phyloP scores from a whole-genome alignment of 2,329 filamentous ascomycete genomes.

The Cytospora leucostoma region DNA sequence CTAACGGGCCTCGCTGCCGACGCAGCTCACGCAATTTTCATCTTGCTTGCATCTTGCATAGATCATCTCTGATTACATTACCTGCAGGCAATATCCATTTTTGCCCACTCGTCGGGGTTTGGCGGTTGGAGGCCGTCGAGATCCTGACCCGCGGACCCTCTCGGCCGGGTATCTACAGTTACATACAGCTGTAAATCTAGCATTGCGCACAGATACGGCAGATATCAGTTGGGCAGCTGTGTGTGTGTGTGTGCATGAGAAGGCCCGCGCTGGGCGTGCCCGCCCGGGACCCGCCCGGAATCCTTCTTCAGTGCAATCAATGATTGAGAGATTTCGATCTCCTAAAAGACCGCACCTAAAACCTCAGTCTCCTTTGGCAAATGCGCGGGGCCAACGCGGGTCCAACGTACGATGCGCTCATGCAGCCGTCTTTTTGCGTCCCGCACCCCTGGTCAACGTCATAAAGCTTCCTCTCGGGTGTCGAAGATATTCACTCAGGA shows the following conservation, averaged over 20 bases:
- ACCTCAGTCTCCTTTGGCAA: not conserved
- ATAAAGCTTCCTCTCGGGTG: not conserved
- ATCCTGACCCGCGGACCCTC: conserved; percentile 3
- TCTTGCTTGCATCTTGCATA: conserved; percentile 24
- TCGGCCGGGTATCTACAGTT: not conserved
- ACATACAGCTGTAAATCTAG: not conserved
- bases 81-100: conserved; percentile 21
- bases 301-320: too few relatives aligned
- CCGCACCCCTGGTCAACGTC: not conserved
- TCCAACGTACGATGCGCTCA: not conserved
- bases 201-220: not conserved
- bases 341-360: not conserved
- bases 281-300: not conserved
- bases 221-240: not conserved
- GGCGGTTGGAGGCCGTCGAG: conserved; percentile 23
- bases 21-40: conserved; percentile 10
- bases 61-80: conserved; percentile 23
- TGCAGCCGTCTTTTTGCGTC: not conserved
- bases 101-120: not conserved
- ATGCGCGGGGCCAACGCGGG: not conserved
- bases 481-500: not conserved
- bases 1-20: not conserved
- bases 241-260: not conserved
- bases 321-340: not conserved
- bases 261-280: not conserved